Evolutionary conservation across 805 yeast species (phyloP), one percentile per base, ranked within the genome.

Genomic region (Pichia nakasei): DNA sequence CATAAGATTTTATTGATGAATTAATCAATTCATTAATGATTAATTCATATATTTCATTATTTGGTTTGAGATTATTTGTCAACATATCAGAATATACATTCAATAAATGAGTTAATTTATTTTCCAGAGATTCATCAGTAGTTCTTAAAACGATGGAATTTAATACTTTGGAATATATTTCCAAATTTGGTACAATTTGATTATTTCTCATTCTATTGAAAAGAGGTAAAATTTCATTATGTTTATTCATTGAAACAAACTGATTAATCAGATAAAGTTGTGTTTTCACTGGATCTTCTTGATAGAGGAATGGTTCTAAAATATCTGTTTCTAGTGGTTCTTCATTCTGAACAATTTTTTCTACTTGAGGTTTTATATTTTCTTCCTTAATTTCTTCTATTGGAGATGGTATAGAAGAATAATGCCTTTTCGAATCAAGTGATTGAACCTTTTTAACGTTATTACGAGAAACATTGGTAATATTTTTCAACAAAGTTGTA

Each of bases 1-100:
- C 58, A 48, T 55, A 67, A 19, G 73, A 75, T 45, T 54, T 49
- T 35, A 70, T 62, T 2, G 80, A 62, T 5, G 80, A 78, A 34
- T 64, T 61, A 42, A 82, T 65, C 22, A 83, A 64, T 26, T 74
- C 70, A 20, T 63, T 60, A 38, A 83, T 64, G 5, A 75, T 70
- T 3, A 74, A 57, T 52, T 73, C 66, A 58, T 76, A 82, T 8
- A 85, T 80, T 18, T 64, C 65, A 35, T 58, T 53, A 22, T 72
- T 67, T 17, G 93, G 93, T 55, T 75, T 79, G 34, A 76, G 47
- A 48, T 66, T 68, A 50, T 70, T 67, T 21, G 73, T 55, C 33
- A 83, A 66, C 56, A 82, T 63, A 52, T 81, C 88, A 41, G 83
- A 84, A 56, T 83, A 83, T 31, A 81, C 78, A 19, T 77, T 80